phyloP scores from a whole-genome alignment of 1,139 yeast species.

The Candida neerlandica region DNA sequence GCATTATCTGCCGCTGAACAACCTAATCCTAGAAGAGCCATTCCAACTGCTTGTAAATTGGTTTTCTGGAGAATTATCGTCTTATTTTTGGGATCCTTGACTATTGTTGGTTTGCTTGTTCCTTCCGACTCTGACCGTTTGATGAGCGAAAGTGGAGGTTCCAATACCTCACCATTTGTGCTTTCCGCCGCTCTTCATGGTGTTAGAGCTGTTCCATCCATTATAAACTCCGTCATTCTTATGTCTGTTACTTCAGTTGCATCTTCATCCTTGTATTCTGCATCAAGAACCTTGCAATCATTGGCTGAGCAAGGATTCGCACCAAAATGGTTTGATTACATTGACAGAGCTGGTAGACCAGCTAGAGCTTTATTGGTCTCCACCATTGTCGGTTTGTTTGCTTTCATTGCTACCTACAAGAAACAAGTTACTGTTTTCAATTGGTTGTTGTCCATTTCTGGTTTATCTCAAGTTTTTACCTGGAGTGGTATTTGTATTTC shows the following conservation, averaged over 20 bases:
- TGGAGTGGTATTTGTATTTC: constrained; percentile 47
- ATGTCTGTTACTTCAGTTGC: constrained; percentile 50
- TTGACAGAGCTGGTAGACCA: constrained; percentile 48
- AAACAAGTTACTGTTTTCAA: constrained; percentile 45
- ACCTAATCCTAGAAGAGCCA: constrained; percentile 41
- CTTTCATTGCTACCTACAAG: constrained; percentile 42
- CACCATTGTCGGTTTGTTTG: constrained; percentile 33
- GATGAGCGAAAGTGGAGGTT: constrained; percentile 40
- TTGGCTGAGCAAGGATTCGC: constrained; percentile 48
- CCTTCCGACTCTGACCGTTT: constrained; percentile 41
- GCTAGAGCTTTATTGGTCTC: constrained; percentile 39
- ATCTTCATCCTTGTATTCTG: constrained; percentile 46
- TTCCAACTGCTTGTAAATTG: constrained; percentile 46
- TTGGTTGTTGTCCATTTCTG: constrained; percentile 49
- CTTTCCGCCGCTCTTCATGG: constrained; percentile 46
- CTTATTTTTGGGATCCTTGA: constrained; percentile 44
- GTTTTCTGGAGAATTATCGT: constrained; percentile 41
- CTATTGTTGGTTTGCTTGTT: constrained; percentile 45
- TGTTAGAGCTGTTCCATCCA: constrained; percentile 41
- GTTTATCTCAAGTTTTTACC: constrained; percentile 44
- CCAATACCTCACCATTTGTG: constrained; percentile 48
- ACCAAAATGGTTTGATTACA: constrained; percentile 43
- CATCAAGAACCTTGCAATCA: constrained; percentile 47
- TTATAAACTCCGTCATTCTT: constrained; percentile 47
- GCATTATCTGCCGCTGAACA: constrained; percentile 47